Percentiles rank a stretch among this genome's conserved stretches.
phyloP scores from a whole-genome alignment of 768 basidiomycete genomes.

The Trametes punicea region DNA sequence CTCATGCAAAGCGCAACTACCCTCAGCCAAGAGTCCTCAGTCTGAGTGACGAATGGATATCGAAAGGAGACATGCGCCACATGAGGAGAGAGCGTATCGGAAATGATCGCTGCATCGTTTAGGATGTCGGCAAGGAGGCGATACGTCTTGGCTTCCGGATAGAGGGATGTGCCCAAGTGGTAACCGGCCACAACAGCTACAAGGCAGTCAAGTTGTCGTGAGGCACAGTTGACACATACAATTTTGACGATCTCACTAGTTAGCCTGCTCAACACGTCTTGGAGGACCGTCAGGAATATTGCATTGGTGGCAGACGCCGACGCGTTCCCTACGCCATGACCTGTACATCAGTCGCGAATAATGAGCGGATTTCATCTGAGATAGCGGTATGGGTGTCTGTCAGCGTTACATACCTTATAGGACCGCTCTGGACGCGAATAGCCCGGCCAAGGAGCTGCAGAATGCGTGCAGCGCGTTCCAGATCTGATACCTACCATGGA shows the following conservation, averaged over 20 bases:
- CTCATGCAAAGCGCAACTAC: slow-evolving; percentile 53
- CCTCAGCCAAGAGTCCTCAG: slow-evolving; percentile 38
- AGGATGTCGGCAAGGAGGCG: slow-evolving; percentile 64
- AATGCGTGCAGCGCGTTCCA: slow-evolving; percentile 68
- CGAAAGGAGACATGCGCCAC: slow-evolving; percentile 36
- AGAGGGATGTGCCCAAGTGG: slow-evolving; percentile 58
- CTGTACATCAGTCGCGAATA: slow-evolving; percentile 28
- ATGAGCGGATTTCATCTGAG: too few relatives aligned
- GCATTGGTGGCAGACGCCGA: slow-evolving; percentile 65
- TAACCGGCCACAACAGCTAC: slow-evolving; percentile 63
- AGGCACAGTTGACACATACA: too few relatives aligned
- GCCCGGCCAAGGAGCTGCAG: slow-evolving; percentile 60
- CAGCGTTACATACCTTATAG: too few relatives aligned
- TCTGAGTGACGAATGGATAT: slow-evolving; percentile 33
- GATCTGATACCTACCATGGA: slow-evolving; percentile 59
- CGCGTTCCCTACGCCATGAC: slow-evolving; percentile 68
- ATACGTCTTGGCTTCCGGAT: slow-evolving; percentile 69
- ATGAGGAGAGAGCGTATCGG: slow-evolving; percentile 59
- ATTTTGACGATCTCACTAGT: slow-evolving; percentile 50
- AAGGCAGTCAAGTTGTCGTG: background rate
- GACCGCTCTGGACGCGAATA: slow-evolving; percentile 64
- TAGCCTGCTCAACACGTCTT: slow-evolving; percentile 60
- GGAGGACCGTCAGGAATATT: slow-evolving; percentile 59
- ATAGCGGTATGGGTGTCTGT: background rate
- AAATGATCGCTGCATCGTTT: slow-evolving; percentile 57